Evolutionary conservation across 1,284 basidiomycete genomes (phyloP), one percentile per base, ranked within the genome.

Genomic region (Ceratobasidium sp.): DNA sequence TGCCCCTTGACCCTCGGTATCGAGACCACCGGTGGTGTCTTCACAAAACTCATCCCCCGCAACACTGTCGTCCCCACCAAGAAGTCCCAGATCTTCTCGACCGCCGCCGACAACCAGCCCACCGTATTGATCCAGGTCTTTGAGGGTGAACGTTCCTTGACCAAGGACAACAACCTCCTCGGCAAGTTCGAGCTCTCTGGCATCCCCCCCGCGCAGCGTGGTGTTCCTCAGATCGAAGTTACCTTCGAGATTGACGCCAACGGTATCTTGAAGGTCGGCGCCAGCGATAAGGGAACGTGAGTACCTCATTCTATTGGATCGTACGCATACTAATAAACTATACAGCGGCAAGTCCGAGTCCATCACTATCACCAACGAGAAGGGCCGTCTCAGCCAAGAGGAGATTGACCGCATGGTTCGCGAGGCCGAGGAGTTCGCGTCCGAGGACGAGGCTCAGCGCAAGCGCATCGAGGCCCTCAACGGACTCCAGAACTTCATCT

Each of bases 11-110:
- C 93, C 29, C 88, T 96, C 76, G 96, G 96, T 88, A 98, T 98
- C 76, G 96, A 98, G 86, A 98, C 95, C 74, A 96, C 95, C 55
- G 96, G 96, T 73, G 96, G 96, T 81, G 95, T 98, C 76, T 94
- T 98, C 87, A 98, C 96, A 77, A 96, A 96, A 83, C 87, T 98
- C 76, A 96, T 96, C 76, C 86, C 92, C 72, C 92, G 96, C 77
- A 98, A 98, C 90, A 98, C 96, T 34, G 93, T 96, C 77, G 94
- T 99, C 75, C 96, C 96, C 69, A 98, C 96, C 78, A 93, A 94
- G 86, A 98, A 99, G 86, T 90, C 89, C 71, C 94, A 98, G 82
- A 96, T 96, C 82, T 98, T 98, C 89, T 97, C 94, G 22, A 99
- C 94, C 57, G 93, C 93, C 54, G 92, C 93, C 71, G 94, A 96